Base-by-base conservation (phyloP, 805 yeast genomes). In the Candida fluviatilis region DNA sequence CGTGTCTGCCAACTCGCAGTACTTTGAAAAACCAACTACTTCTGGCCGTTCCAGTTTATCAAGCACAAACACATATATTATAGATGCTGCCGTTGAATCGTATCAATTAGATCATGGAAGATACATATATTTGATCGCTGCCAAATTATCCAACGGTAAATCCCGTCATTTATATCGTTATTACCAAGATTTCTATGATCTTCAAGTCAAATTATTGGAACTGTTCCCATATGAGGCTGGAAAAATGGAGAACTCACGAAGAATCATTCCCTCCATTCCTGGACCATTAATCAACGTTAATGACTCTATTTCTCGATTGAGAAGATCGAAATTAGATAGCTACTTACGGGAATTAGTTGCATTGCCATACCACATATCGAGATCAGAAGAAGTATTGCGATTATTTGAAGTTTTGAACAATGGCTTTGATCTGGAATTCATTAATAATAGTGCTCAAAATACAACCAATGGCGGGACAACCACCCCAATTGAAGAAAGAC, bases 151-250 rank as follows among this genome's bases (percentile, higher is more conserved):
- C 13, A 78, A 81, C 55, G 93, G 91, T n/a, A 71, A 72, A 37
- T 58, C 62, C 15, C 72, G 96, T 41, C 77, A 79, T 42, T 66
- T 93, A 46, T 88, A 93, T 60, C 74, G 99, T 42, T 90, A 76
- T 62, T 93, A 93, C 62, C 96, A 91, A 58, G 99, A 93, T 64
- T 93, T 93, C 57, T 93, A 90, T 60, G 95, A 93, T 57, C 76
- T 90, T 56, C 99, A 93, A 58, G 89, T 89, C 37, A 78, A 74
- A 45, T 67, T 93, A 36, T 69, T 91, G 36, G 93, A 84, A 51
- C 71, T 80, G 18, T 93, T 85, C 70, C 97, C 97, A 5, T 79
- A 75, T 43, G 99, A 91, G 60, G 95, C 97, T 6, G 97, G 97
- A 11, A 80, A 87, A 48, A 81, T 79, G 31, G 82, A 80, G 38